These are phyloP conservation scores for Acaromyces ingoldii DNA, from an alignment of 1,284 basidiomycete species.

Conservation along the genomic window DNA sequence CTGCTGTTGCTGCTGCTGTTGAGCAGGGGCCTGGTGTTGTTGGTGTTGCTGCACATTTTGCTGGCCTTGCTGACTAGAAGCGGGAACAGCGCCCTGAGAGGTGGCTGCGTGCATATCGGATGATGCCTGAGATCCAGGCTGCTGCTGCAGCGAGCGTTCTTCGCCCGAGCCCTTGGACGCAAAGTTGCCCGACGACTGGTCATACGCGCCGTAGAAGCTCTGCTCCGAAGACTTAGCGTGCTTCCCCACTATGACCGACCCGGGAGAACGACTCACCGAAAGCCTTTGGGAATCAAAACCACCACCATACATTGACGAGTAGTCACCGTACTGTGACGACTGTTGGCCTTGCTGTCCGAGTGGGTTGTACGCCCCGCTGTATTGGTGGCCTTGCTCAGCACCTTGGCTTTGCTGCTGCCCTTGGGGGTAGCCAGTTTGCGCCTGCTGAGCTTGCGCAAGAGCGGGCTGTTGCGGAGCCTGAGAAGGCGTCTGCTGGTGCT, in stretches of 20 bases:
- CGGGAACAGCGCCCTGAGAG: too few relatives aligned
- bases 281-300: constrained; percentile 43
- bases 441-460: constrained; percentile 18
- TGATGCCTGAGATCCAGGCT: too few relatives aligned
- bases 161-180: constrained; percentile 30
- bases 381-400: too few relatives aligned
- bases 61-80: constrained; percentile 7
- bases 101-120: too few relatives aligned
- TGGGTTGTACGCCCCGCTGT: neutral
- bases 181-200: constrained; percentile 24
- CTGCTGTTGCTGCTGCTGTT: constrained; percentile 35
- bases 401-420: constrained; percentile 27
- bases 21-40: constrained; percentile 15
- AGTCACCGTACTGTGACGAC: constrained; percentile 8
- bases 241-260: too few relatives aligned
- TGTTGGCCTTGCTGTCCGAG: neutral
- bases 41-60: constrained; percentile 30
- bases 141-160: neutral
- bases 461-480: constrained; percentile 12
- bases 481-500: constrained; percentile 3
- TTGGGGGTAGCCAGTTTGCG: constrained; percentile 18
- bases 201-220: constrained; percentile 42
- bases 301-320: too few relatives aligned
- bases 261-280: constrained; percentile 14
- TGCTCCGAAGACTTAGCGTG: neutral